Evolutionary conservation across 208 protist species (phyloP).

Genomic region (Strigomonas galati): DNA sequence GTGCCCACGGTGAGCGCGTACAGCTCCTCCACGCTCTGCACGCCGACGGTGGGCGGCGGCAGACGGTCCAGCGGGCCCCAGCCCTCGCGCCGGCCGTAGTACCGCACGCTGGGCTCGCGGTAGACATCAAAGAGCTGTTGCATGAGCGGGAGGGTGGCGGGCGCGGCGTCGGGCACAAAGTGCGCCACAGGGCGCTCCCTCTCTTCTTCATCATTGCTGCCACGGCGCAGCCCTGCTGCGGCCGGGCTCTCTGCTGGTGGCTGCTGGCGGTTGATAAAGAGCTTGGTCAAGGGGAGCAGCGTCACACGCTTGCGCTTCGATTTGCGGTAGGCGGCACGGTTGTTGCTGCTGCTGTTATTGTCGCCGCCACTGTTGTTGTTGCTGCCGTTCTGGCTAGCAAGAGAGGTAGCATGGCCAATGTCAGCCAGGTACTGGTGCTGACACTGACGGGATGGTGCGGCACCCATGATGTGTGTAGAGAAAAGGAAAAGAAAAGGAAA

Average conservation of each 20-base stretch:
- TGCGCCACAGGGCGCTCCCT: background rate
- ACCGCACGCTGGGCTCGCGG: slow-evolving; percentile 32
- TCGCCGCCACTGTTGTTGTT: background rate
- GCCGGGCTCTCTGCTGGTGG: background rate
- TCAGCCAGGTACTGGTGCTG: slow-evolving; percentile 7
- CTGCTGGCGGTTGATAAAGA: slow-evolving; percentile 7
- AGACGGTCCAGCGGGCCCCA: slow-evolving; percentile 18
- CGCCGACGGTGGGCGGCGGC: slow-evolving; percentile 17
- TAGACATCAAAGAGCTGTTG: slow-evolving; percentile 39
- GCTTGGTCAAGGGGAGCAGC: slow-evolving; percentile 15
- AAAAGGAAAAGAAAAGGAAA: background rate
- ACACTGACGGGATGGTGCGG: slow-evolving; percentile 13
- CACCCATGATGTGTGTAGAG: slow-evolving; percentile 10
- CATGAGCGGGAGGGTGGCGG: slow-evolving; percentile 26
- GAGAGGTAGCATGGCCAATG: background rate
- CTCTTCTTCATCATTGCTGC: background rate
- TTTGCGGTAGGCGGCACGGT: background rate
- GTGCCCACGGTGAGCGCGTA: slow-evolving; percentile 34
- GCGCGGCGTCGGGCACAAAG: slow-evolving; percentile 1
- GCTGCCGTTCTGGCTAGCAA: background rate
- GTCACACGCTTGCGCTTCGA: slow-evolving; percentile 2
- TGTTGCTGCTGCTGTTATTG: background rate
- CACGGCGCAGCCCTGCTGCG: background rate
- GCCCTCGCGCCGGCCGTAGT: slow-evolving; percentile 31
- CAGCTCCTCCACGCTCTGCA: slow-evolving; percentile 32